These are phyloP conservation scores for Fusarium annulatum DNA, from an alignment of 2,329 filamentous ascomycete genomes.

Conservation along the genomic window DNA sequence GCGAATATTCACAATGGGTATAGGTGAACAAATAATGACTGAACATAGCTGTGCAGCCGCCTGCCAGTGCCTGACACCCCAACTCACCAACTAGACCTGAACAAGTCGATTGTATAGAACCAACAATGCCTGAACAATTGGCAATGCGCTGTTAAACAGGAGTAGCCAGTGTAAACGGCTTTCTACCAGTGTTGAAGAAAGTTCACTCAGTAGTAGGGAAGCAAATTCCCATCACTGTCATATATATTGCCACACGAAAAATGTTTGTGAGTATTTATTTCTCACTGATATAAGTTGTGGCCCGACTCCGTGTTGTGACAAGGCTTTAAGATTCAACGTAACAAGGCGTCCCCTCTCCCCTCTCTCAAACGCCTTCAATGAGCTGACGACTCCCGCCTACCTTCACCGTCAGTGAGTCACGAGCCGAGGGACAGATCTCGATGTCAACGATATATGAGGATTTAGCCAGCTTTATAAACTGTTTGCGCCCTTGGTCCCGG, in stretches of 20 bases:
- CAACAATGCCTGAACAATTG: background rate
- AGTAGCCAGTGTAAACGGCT: background rate
- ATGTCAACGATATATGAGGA: slow-evolving; percentile 1
- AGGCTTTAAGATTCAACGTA: background rate
- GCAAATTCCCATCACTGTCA: background rate
- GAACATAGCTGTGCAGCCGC: background rate
- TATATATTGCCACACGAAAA: background rate
- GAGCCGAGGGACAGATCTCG: slow-evolving; percentile 19
- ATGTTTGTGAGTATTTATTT: background rate
- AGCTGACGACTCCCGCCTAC: slow-evolving; percentile 18
- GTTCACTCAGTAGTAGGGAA: background rate
- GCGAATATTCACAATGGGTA: background rate
- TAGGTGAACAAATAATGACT: background rate
- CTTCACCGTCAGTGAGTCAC: slow-evolving; percentile 24
- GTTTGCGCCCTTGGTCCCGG: slow-evolving; percentile 10
- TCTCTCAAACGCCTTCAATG: background rate
- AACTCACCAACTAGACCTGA: background rate
- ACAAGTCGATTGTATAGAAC: background rate
- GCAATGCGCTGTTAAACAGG: background rate
- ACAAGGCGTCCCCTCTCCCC: background rate
- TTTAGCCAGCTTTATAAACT: background rate
- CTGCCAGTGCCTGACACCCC: slow-evolving; percentile 9
- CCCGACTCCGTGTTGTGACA: background rate
- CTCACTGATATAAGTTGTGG: background rate
- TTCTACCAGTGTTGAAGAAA: background rate